Percentiles rank a stretch among this genome's conserved stretches.
Evolutionary conservation across 2,329 filamentous ascomycete species (phyloP).

Genomic region (Paracoccidioides brasiliensis): DNA sequence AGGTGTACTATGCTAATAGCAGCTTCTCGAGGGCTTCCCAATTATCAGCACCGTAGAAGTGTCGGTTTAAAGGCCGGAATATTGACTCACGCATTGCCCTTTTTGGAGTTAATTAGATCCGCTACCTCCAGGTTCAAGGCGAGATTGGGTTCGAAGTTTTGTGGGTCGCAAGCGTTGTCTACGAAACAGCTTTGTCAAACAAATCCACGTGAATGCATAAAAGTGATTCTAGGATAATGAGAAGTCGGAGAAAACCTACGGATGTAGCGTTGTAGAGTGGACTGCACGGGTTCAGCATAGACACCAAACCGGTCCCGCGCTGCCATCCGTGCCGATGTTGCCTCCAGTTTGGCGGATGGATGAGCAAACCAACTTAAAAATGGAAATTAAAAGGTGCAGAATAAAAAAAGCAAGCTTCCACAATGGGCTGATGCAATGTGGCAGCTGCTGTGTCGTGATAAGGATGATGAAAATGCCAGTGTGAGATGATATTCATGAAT

Average conservation of each 20-base stretch:
- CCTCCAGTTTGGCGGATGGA: conserved; percentile 57
- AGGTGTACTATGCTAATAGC: conserved; percentile 85
- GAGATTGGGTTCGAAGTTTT: conserved; percentile 96
- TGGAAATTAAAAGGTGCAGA: neutral
- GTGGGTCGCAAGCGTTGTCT: conserved; percentile 87
- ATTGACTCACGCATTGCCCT: conserved; percentile 60
- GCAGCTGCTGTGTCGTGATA: neutral
- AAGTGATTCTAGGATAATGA: neutral
- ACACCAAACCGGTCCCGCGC: conserved; percentile 86
- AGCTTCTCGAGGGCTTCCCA: conserved; percentile 65
- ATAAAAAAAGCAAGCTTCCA: neutral
- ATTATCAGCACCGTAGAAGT: conserved; percentile 13
- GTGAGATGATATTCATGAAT: neutral
- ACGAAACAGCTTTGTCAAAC: neutral
- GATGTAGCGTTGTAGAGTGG: conserved; percentile 88
- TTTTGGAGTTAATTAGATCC: conserved; percentile 94
- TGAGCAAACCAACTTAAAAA: neutral
- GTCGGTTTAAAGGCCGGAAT: neutral
- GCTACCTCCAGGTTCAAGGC: conserved; percentile 92
- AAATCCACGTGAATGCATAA: neutral
- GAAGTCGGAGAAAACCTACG: conserved; percentile 34
- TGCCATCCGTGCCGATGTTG: conserved; percentile 87
- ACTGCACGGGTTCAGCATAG: conserved; percentile 63
- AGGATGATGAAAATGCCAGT: neutral
- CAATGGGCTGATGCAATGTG: neutral